Percentiles rank a stretch among this genome's conserved stretches.
phyloP scores from a whole-genome alignment of 805 yeast genomes.

The Candida arabinofermentans region DNA sequence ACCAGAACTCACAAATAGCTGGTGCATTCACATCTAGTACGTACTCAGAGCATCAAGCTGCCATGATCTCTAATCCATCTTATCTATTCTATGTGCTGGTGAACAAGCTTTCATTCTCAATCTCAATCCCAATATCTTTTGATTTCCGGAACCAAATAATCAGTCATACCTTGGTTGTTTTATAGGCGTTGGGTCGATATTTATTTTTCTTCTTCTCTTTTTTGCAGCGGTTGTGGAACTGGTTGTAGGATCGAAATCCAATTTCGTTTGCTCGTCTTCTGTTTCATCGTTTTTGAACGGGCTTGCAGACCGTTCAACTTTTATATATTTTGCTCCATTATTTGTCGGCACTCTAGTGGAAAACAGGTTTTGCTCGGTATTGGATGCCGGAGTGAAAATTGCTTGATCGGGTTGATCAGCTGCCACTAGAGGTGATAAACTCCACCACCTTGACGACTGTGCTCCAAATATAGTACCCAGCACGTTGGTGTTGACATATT shows the following conservation, averaged over 20 bases:
- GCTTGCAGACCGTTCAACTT: not conserved
- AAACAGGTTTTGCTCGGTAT: too few species aligned
- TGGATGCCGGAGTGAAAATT: too few species aligned
- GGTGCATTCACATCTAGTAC: too few species aligned
- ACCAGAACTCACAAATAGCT: too few species aligned
- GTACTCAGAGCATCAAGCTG: too few species aligned
- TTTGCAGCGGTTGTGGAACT: not conserved
- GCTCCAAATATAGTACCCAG: not conserved
- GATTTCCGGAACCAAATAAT: too few species aligned
- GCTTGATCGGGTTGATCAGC: too few species aligned
- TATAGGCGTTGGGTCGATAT: not conserved
- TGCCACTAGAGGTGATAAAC: not conserved
- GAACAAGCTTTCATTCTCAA: too few species aligned
- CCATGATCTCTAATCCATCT: too few species aligned
- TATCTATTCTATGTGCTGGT: too few species aligned
- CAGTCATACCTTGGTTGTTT: not conserved
- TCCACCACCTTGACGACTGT: not conserved
- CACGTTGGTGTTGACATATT: not conserved
- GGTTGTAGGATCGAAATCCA: not conserved
- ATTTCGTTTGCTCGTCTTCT: not conserved
- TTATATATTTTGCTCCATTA: not conserved
- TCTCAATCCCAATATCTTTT: too few species aligned
- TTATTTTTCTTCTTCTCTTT: slow-evolving; percentile 1
- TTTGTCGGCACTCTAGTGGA: not conserved
- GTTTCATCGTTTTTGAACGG: not conserved